A percentile compares a stretch with the other conserved stretches of the same genome.
phyloP scores from a whole-genome alignment of 441 rosid species.

The Geranium incanum region DNA sequence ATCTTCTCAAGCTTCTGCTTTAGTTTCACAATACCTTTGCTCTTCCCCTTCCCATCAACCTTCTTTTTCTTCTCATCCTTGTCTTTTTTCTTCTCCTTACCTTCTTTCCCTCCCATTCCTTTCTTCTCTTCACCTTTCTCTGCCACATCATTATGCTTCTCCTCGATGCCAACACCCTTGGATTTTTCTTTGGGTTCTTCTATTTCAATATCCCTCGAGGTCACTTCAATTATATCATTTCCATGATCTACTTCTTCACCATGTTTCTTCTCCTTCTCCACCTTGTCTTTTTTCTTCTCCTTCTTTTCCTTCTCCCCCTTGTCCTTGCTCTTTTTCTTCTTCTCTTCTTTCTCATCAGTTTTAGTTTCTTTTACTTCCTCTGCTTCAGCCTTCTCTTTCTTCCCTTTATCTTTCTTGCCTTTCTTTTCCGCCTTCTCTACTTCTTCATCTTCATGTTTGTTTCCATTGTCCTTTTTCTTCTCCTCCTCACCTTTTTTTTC shows the following conservation, averaged over 20 bases:
- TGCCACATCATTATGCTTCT: constrained; percentile 18
- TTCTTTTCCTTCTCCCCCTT: constrained; percentile 12
- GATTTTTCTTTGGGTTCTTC: constrained; percentile 20
- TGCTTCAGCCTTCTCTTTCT: constrained; percentile 21
- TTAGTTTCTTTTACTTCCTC: constrained; percentile 1
- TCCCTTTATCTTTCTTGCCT: background rate
- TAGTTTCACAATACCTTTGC: constrained; percentile 39
- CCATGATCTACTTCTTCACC: constrained; percentile 22
- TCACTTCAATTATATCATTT: constrained; percentile 21
- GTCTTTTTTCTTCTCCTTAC: constrained; percentile 25
- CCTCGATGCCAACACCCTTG: constrained; percentile 21
- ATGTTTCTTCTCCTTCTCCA: constrained; percentile 14
- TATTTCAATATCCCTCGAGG: constrained; percentile 26
- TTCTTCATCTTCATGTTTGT: constrained; percentile 10
- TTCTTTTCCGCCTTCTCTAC: constrained; percentile 16
- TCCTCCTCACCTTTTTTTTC: constrained; percentile 15
- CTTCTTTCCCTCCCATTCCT: constrained; percentile 17
- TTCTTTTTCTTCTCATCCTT: constrained; percentile 38
- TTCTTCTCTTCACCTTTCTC: constrained; percentile 11
- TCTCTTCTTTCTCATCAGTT: background rate
- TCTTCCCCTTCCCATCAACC: constrained; percentile 32
- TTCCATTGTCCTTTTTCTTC: background rate
- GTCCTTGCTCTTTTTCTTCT: constrained; percentile 13
- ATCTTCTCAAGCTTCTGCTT: constrained; percentile 50
- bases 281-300: background rate